These are phyloP conservation scores for Balansia obtecta DNA, from an alignment of 2,329 filamentous ascomycete species.

Conservation along the genomic window DNA sequence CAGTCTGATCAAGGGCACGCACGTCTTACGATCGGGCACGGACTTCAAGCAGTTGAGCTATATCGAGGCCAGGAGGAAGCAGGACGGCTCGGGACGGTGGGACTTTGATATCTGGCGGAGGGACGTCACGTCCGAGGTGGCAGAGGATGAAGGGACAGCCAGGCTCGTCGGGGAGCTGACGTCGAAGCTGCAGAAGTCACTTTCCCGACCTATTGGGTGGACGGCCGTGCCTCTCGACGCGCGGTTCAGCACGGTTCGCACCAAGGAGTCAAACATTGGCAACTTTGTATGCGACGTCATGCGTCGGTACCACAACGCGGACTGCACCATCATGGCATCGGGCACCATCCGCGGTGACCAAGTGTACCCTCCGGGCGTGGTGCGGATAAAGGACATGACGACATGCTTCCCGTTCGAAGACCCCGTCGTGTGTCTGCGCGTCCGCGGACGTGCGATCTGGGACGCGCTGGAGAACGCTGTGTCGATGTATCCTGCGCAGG, in stretches of 20 bases:
- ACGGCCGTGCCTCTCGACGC: slow-evolving; percentile 74
- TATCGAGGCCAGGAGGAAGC: slow-evolving; percentile 58
- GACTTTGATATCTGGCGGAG: slow-evolving; percentile 65
- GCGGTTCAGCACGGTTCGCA: slow-evolving; percentile 70
- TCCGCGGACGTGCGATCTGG: slow-evolving; percentile 59
- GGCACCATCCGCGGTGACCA: slow-evolving; percentile 83
- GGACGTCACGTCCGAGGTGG: slow-evolving; percentile 58
- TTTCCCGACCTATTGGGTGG: slow-evolving; percentile 75
- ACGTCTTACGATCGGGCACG: slow-evolving; percentile 75
- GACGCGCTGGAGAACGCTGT: slow-evolving; percentile 80
- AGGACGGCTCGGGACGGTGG: slow-evolving; percentile 42
- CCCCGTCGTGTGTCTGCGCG: slow-evolving; percentile 64
- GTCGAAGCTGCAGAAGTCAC: slow-evolving; percentile 57
- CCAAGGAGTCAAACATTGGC: slow-evolving; percentile 68
- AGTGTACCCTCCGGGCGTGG: slow-evolving; percentile 69
- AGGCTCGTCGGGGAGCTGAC: slow-evolving; percentile 57
- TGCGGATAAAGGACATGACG: slow-evolving; percentile 70
- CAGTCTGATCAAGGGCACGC: slow-evolving; percentile 62
- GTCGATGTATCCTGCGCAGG: slow-evolving; percentile 66
- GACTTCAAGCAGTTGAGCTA: slow-evolving; percentile 93
- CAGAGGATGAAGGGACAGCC: slow-evolving; percentile 48
- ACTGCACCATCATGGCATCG: slow-evolving; percentile 73
- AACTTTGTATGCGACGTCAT: slow-evolving; percentile 92
- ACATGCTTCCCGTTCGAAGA: slow-evolving; percentile 91
- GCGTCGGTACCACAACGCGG: slow-evolving; percentile 67